Evolutionary conservation across 495 filamentous ascomycete genomes (phyloP), one percentile per base, ranked within the genome.

Genomic region (Chaetomidium leptoderma): DNA sequence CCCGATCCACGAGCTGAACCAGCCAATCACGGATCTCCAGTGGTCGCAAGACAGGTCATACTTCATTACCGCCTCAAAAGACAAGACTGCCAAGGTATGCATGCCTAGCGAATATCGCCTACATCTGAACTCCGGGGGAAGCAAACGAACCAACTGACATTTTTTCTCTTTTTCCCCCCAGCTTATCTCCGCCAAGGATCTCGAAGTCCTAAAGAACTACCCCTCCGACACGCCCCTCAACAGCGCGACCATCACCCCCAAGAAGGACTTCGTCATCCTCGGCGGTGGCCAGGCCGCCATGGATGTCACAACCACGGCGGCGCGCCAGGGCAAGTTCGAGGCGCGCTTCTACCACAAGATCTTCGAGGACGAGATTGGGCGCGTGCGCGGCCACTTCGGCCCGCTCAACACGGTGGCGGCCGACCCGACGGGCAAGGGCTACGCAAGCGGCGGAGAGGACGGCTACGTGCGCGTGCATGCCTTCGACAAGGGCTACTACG

Each of bases 301-400:
- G 90, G 93, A 97, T 73, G 93, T 98, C 72, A 98, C 93, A n/a
- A 95, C 89, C 17, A 98, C 93, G 39, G 86, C 86, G 27, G 84
- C 89, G 11, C 83, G 93, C 47, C 93, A 97, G 75, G 93, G 93
- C 73, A 97, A 97, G 75, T 98, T 98, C 80, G 93, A 98, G 73
- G 95, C 93, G 24, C 83, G 93, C 50, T 97, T 98, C 81, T 98
- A 95, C 80, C 93, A 98, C 83, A 96, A 92, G 79, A 84, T 98
- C 66, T 97, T 98, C 72, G 91, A 95, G 75, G 92, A 97, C 71
- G 93, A 98, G 80, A 95, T 97, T 70, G 95, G 93, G 60, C 84
- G 93, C 73, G 93, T 98, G 61, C 81, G 90, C 64, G 93, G 93
- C 45, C 93, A 98, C 74, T 98, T 98, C 76, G 93, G 93, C 71